Base-by-base conservation (phyloP, 352 stramenopile species). In the Phytophthora ohioensis region DNA sequence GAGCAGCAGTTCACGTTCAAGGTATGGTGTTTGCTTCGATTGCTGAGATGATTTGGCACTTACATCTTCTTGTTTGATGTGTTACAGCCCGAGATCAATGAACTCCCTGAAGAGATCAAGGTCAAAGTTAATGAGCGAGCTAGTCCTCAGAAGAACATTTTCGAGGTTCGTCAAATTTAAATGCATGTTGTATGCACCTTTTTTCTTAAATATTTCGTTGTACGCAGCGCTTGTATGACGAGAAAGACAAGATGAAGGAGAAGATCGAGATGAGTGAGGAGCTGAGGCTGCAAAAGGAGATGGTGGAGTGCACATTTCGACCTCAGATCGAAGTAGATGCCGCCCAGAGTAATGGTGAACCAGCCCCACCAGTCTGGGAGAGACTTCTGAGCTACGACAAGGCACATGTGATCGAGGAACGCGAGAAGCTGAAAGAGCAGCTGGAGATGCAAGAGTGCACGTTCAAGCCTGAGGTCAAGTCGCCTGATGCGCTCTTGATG, bases 401-500 rank as follows among this genome's bases (percentile, higher is more conserved):
- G 64, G 84, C 85, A 17, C 87, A 93, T 54, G 78, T 91, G 48
- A 76, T 90, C n/a, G 88, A 94, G 42, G 84, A 93, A 63, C 83
- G 86, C 6, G 83, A 95, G 32, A 89, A 86, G 32, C 72, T 87
- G 17, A 91, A 90, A 54, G 80, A 92, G 45, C 61, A 91, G 34
- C 53, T 88, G 7, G 88, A 95, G 60, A 77, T 93, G 62, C 71
- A 91, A 43, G 80, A 87, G 21, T 95, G 88, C 61, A 95, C 88
- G 2, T 95, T 95, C 74, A 91, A 91, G 71, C 88, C 88, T 11
- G 82, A 93, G 21, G 84, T 93, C 31, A 88, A 80, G n/a, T 82
- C 79, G 1, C 69, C 73, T 8, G 84, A 89, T 17, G 75, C 64
- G 6, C 65, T 81, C 15, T 74, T 70, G 17, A 82, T 84, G 27